phyloP scores from a whole-genome alignment of 495 filamentous ascomycete genomes.

The Glonium stellatum region DNA sequence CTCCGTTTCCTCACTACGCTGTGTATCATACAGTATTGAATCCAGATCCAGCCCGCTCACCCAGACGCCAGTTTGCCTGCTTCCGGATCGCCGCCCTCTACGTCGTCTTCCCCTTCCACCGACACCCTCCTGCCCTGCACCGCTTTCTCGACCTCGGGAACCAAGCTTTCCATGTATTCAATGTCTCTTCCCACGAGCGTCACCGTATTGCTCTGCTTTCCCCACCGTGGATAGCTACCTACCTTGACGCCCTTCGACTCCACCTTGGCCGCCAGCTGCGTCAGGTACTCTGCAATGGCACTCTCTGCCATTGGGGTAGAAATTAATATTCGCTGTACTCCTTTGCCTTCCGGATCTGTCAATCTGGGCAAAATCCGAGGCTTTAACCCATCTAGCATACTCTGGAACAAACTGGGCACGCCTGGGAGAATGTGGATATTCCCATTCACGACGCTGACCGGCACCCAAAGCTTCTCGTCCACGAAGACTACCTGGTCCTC shows the following conservation, averaged over 20 bases:
- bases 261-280: slow-evolving; percentile 64
- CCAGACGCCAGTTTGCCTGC: slow-evolving; percentile 17
- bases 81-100: slow-evolving; percentile 11
- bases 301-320: slow-evolving; percentile 85
- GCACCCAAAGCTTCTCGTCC: slow-evolving; percentile 81
- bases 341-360: slow-evolving; percentile 70
- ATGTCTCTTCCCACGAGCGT: slow-evolving; percentile 75
- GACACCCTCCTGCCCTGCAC: slow-evolving; percentile 51
- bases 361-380: slow-evolving; percentile 60
- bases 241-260: slow-evolving; percentile 75
- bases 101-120: slow-evolving; percentile 56
- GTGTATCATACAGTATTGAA: slow-evolving; percentile 7
- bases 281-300: slow-evolving; percentile 72
- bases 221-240: slow-evolving; percentile 94
- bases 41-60: background rate
- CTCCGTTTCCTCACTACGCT: background rate
- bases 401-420: slow-evolving; percentile 76
- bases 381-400: slow-evolving; percentile 68
- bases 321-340: slow-evolving; percentile 67
- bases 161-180: slow-evolving; percentile 54
- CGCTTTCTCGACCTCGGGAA: slow-evolving; percentile 54
- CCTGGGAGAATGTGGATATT: slow-evolving; percentile 93
- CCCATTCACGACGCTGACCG: slow-evolving; percentile 76
- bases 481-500: slow-evolving; percentile 67
- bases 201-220: slow-evolving; percentile 78